Percentiles rank a stretch among this genome's conserved stretches.
These are phyloP conservation scores for Pythium monospermum DNA, from an alignment of 352 stramenopile genomes.

Conservation along the genomic window DNA sequence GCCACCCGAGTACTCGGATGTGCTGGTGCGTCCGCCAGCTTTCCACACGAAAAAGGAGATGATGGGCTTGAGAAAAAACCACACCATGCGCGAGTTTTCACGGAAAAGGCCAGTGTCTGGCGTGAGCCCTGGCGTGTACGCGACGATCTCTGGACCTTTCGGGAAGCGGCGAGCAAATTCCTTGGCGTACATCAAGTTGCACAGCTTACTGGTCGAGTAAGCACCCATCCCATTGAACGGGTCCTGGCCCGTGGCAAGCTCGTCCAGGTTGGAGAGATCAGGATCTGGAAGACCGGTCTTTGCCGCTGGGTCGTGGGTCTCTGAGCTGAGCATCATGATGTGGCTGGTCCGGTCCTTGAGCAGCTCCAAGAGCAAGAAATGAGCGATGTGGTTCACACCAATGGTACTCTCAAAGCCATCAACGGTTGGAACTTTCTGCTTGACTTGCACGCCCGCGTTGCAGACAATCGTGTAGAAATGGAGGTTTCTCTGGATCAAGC, in stretches of 20 bases:
- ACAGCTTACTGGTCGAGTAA: slow-evolving; percentile 19
- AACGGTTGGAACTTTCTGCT: slow-evolving; percentile 11
- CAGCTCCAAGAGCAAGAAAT: slow-evolving; percentile 30
- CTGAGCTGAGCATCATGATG: slow-evolving; percentile 19
- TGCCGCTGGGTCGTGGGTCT: slow-evolving; percentile 19
- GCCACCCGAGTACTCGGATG: slow-evolving; percentile 15
- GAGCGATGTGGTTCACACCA: slow-evolving; percentile 34
- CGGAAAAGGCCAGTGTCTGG: slow-evolving; percentile 22
- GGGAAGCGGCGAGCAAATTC: slow-evolving; percentile 15
- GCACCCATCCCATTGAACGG: slow-evolving; percentile 4
- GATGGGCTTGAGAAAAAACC: slow-evolving; percentile 8
- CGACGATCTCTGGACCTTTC: slow-evolving; percentile 14
- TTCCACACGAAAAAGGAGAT: background rate
- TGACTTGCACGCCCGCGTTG: slow-evolving; percentile 34
- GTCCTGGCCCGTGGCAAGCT: slow-evolving; percentile 9
- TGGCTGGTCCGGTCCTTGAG: slow-evolving; percentile 19
- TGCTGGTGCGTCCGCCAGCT: background rate
- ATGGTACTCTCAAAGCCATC: slow-evolving; percentile 41
- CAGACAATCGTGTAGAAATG: slow-evolving; percentile 28
- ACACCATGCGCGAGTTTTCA: slow-evolving; percentile 5
- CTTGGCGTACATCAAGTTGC: slow-evolving; percentile 15
- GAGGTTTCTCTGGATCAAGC: slow-evolving; percentile 15
- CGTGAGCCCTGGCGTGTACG: slow-evolving; percentile 24
- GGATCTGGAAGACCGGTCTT: slow-evolving; percentile 8
- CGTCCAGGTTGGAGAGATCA: slow-evolving; percentile 10